A percentile compares a stretch with the other conserved stretches of the same genome.
These are phyloP conservation scores for Colletotrichum noveboracense DNA, from an alignment of 2,329 filamentous ascomycete species.

Conservation along the genomic window DNA sequence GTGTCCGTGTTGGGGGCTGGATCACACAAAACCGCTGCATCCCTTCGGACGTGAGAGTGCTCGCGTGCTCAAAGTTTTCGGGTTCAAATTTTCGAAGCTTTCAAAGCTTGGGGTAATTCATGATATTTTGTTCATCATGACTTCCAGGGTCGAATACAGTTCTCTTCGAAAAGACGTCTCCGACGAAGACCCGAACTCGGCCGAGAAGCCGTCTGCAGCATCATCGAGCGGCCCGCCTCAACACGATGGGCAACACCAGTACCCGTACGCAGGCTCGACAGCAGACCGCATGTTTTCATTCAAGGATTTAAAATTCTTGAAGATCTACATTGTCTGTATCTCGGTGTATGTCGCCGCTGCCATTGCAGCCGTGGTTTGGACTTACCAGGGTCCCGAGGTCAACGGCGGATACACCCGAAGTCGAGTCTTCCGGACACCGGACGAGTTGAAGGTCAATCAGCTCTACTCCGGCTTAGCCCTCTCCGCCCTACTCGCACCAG, in stretches of 20 bases:
- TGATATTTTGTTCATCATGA: neutral
- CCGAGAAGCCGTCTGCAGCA: neutral
- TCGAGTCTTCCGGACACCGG: conserved; percentile 5
- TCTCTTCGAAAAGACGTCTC: neutral
- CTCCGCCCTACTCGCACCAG: neutral
- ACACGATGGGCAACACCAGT: neutral
- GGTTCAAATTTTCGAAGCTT: neutral
- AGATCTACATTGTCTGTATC: conserved; percentile 1
- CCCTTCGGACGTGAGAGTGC: neutral
- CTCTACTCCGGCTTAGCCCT: conserved; percentile 8
- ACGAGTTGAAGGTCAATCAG: neutral
- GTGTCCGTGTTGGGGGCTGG: neutral
- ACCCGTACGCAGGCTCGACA: neutral
- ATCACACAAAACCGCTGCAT: neutral
- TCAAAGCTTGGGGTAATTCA: neutral
- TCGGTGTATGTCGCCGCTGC: neutral
- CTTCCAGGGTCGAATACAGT: neutral
- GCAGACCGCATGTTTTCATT: conserved; percentile 8
- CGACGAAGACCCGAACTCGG: neutral
- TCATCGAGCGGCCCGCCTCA: neutral
- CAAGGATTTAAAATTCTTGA: neutral
- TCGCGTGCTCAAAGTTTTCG: neutral
- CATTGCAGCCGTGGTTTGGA: neutral
- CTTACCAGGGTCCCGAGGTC: neutral
- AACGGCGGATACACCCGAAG: neutral